Evolutionary conservation across 1,139 yeast species (phyloP).

Genomic region (Waltiozyma sp.): DNA sequence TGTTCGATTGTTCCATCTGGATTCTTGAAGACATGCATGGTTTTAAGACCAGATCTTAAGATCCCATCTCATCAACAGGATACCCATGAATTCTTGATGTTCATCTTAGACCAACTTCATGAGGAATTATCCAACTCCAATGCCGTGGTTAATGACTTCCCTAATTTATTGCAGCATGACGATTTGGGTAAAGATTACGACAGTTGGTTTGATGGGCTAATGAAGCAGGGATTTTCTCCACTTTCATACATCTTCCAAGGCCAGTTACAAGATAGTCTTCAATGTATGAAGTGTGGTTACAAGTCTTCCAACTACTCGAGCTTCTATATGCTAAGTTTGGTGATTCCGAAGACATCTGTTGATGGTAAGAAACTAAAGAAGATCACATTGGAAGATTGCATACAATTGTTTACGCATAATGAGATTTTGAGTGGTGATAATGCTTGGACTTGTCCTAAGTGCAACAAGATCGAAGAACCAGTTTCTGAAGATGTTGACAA

Average conservation of each 20-base stretch:
- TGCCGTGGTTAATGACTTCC: slow-evolving; percentile 26
- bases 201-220: slow-evolving; percentile 45
- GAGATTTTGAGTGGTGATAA: slow-evolving; percentile 62
- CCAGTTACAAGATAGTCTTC: slow-evolving; percentile 52
- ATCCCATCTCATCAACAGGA: slow-evolving; percentile 73
- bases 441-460: slow-evolving; percentile 71
- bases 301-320: slow-evolving; percentile 48
- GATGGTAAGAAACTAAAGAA: slow-evolving; percentile 23
- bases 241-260: slow-evolving; percentile 56
- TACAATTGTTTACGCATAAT: slow-evolving; percentile 54
- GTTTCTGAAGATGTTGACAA: not conserved
- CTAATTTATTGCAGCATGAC: slow-evolving; percentile 26
- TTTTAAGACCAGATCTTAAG: slow-evolving; percentile 49
- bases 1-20: slow-evolving; percentile 55
- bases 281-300: slow-evolving; percentile 54
- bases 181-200: slow-evolving; percentile 37
- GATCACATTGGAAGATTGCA: slow-evolving; percentile 47
- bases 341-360: slow-evolving; percentile 38
- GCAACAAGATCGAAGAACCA: slow-evolving; percentile 27
- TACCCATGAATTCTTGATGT: slow-evolving; percentile 63
- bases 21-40: slow-evolving; percentile 43
- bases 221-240: slow-evolving; percentile 51
- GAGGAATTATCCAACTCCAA: slow-evolving; percentile 45
- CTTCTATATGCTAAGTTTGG: slow-evolving; percentile 54
- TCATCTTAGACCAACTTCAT: slow-evolving; percentile 55